Evolutionary conservation across 805 yeast species (phyloP), one percentile per base, ranked within the genome.

Genomic region (Brettanomyces sp.): DNA sequence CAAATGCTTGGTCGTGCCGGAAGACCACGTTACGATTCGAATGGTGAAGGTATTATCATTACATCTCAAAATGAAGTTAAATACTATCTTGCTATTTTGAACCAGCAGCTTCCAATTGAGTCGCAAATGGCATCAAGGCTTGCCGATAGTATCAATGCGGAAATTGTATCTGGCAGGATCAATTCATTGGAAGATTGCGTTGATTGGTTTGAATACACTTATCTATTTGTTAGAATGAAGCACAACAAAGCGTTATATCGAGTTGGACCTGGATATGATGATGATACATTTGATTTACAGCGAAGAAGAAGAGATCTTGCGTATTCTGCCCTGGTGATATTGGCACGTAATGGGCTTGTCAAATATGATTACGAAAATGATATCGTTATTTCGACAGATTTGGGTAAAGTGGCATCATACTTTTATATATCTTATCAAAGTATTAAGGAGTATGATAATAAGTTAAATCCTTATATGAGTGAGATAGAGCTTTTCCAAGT

Each of bases 1-100:
- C 99, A 91, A 65, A 91, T 91, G 98, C 70, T 91, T n/a, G 98
- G 98, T 35, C 79, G 98, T 68, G 98, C 98, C 14, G 98, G 98
- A 54, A 75, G 99, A 64, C 99, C 99, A 0, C 73, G 96, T 45
- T 91, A 84, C 64, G 99, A 91, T 62, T 79, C 80, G 14, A 77
- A 80, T 56, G 99, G 99, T 56, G 95, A 87, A 55, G 99, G 98
- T 67, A 80, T 91, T 3, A 86, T 91, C 32, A 87, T 91, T 42
- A 93, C 98, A 0, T 74, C 90, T 0, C 93, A 86, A 48, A 80
- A 81, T 21, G 95, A 89, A 55, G 73, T 91, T 14, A 91, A 86
- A 52, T 90, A 88, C 59, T 91, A 89, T 57, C 70, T 93, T 56
- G 95, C 96, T 0, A 75, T 91, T n/a, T 68, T 89, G 52, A 90